These are phyloP conservation scores for Ustilago bromivora DNA, from an alignment of 1,284 basidiomycete species.

Conservation along the genomic window DNA sequence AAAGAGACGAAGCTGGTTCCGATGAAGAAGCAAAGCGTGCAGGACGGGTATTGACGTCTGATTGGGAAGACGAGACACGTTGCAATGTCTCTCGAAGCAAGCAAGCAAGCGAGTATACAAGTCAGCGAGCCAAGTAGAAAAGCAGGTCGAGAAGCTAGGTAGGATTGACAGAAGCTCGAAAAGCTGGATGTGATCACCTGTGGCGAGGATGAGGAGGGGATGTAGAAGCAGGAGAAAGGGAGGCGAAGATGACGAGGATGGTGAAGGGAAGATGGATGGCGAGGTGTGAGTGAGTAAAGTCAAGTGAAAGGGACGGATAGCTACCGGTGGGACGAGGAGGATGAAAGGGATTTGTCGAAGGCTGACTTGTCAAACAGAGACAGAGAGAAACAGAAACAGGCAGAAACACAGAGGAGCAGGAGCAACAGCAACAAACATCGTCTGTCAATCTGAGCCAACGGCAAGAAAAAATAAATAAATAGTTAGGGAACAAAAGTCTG, in stretches of 20 bases:
- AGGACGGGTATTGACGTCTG: background rate
- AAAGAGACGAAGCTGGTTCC: background rate
- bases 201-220: slow-evolving; percentile 2
- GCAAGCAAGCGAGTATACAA: too few species aligned
- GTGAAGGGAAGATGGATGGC: slow-evolving; percentile 8
- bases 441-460: background rate
- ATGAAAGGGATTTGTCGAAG: slow-evolving; percentile 8
- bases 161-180: slow-evolving; percentile 1
- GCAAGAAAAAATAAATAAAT: slow-evolving; percentile 2
- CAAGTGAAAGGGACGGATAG: slow-evolving; percentile 9
- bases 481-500: slow-evolving; percentile 4
- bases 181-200: background rate
- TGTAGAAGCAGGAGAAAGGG: slow-evolving; percentile 6
- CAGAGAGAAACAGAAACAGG: background rate
- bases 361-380: slow-evolving; percentile 8
- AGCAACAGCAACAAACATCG: background rate
- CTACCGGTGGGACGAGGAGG: slow-evolving; percentile 9
- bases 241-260: slow-evolving; percentile 14
- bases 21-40: background rate
- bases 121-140: background rate
- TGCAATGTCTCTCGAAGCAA: slow-evolving; percentile 1
- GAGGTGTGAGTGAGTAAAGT: background rate
- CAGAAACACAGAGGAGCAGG: slow-evolving; percentile 1
- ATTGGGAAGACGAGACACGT: slow-evolving; percentile 1
- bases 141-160: background rate